A percentile compares a stretch with the other conserved stretches of the same genome.
Conservation (phyloP, 805 yeast species). For the Saccharomycopsis sp. region DNA sequence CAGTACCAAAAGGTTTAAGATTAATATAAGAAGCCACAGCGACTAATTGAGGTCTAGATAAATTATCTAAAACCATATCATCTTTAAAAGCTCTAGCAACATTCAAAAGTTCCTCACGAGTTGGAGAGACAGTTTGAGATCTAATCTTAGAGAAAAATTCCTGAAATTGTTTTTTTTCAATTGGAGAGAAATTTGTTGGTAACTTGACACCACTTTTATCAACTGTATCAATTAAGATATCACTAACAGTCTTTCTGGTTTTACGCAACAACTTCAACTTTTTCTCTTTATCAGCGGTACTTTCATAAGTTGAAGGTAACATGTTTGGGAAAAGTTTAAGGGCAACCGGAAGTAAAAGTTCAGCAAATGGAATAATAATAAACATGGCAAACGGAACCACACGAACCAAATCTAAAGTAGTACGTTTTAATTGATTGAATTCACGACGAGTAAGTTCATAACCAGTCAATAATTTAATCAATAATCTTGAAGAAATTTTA, state of each 20-base stretch:
- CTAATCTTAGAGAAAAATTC: conserved; percentile 68
- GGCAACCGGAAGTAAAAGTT: conserved; percentile 79
- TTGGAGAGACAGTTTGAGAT: conserved; percentile 47
- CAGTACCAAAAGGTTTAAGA: conserved; percentile 87
- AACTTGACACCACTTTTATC: conserved; percentile 58
- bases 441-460: conserved; percentile 89
- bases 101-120: conserved; percentile 58
- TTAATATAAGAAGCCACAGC: conserved; percentile 92
- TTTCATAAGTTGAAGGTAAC: conserved; percentile 86
- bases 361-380: conserved; percentile 89
- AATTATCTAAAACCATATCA: conserved; percentile 85
- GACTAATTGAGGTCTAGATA: conserved; percentile 80
- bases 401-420: conserved; percentile 75
- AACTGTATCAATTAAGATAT: conserved; percentile 55
- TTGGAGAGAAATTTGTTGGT: conserved; percentile 50
- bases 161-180: conserved; percentile 67
- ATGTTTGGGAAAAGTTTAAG: conserved; percentile 87
- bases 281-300: conserved; percentile 47
- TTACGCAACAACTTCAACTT: conserved; percentile 45
- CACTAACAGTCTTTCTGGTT: conserved; percentile 55
- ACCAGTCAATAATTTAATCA: conserved; percentile 78
- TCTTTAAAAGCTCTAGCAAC: conserved; percentile 91
- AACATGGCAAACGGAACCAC: conserved; percentile 90
- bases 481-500: conserved; percentile 69
- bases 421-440: conserved; percentile 75